Conservation (phyloP, 2,329 filamentous ascomycete species). For the Aspergillus novoparasiticus region DNA sequence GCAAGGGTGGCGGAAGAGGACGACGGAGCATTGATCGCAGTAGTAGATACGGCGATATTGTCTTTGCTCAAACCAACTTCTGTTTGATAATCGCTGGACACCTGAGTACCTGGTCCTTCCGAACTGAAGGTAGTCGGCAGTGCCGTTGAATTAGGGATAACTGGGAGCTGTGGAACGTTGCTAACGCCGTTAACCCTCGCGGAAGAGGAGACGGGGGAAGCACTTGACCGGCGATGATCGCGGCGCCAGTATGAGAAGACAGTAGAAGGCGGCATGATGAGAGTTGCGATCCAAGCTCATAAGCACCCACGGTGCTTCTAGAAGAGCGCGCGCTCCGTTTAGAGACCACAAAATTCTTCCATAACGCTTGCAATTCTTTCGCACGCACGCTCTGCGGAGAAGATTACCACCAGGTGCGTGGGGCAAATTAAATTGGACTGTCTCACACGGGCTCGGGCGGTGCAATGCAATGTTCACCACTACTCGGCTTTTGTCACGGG, state of each 20-base stretch:
- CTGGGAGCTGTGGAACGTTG: slow-evolving; percentile 37
- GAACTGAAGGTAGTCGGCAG: slow-evolving; percentile 28
- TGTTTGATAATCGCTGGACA: slow-evolving; percentile 26
- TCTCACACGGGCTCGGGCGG: slow-evolving; percentile 11
- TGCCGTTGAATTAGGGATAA: slow-evolving; percentile 32
- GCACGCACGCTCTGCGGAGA: background rate
- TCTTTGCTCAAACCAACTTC: slow-evolving; percentile 29
- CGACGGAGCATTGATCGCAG: slow-evolving; percentile 25
- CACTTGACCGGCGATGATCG: slow-evolving; percentile 40
- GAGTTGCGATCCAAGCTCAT: slow-evolving; percentile 6
- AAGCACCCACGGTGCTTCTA: slow-evolving; percentile 20
- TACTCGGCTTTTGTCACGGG: background rate
- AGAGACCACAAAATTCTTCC: slow-evolving; percentile 16
- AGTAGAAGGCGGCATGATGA: slow-evolving; percentile 38
- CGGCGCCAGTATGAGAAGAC: slow-evolving; percentile 46
- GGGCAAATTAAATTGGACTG: slow-evolving; percentile 9
- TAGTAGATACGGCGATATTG: slow-evolving; percentile 20
- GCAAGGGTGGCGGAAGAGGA: slow-evolving; percentile 33
- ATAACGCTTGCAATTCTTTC: slow-evolving; percentile 15
- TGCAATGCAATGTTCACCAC: background rate
- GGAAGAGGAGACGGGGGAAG: slow-evolving; percentile 30
- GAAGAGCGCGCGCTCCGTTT: slow-evolving; percentile 17
- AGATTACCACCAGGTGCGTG: slow-evolving; percentile 10
- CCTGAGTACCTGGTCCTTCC: slow-evolving; percentile 20
- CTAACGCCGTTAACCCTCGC: slow-evolving; percentile 25